Evolutionary conservation across 2,329 filamentous ascomycete species (phyloP), one percentile per base, ranked within the genome.

Genomic region (Nothophoma quercina): DNA sequence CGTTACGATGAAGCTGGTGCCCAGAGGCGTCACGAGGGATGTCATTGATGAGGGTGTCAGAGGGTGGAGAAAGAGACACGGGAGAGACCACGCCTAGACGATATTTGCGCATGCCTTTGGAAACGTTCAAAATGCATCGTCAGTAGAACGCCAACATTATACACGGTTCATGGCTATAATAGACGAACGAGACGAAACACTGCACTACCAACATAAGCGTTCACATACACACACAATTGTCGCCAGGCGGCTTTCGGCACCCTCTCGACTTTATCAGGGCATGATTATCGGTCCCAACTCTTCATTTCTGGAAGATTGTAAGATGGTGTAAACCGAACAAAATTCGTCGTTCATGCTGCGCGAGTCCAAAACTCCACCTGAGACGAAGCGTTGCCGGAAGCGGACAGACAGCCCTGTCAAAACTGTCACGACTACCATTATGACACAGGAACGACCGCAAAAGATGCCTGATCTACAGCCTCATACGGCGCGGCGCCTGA

Each of bases 1-100:
- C 0, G 89, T 96, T 3, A 90, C 89, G 0, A 96, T 98, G 85
- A 86, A 86, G 69, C 77, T 97, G 41, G 88, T 98, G 0, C 78
- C 84, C 49, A 88, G 96, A 70, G 93, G 93, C 0, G 85, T 96
- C 46, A 87, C 83, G 2, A 88, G 85, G 76, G 80, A 80, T 0
- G 92, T 95, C 78, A 78, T 97, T 16, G 92, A 96, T 75, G 82
- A 81, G 52, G 93, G 93, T 0, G 85, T 98, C 5, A 81, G 80
- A 69, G 85, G 88, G 66, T 98, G 95, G 93, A 84, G 93, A 67
- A 86, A 83, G 74, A 83, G 88, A 67, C 86, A 85, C 70, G 85
- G 83, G 18, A 81, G 70, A 62, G 54, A 64, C 15, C 44, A 56
- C 13, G 57, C 58, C 3, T 59, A 51, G 40, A 33, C 5, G 13